Evolutionary conservation across 2,329 filamentous ascomycete genomes (phyloP).

Genomic region (Ampelomyces quisqualis): DNA sequence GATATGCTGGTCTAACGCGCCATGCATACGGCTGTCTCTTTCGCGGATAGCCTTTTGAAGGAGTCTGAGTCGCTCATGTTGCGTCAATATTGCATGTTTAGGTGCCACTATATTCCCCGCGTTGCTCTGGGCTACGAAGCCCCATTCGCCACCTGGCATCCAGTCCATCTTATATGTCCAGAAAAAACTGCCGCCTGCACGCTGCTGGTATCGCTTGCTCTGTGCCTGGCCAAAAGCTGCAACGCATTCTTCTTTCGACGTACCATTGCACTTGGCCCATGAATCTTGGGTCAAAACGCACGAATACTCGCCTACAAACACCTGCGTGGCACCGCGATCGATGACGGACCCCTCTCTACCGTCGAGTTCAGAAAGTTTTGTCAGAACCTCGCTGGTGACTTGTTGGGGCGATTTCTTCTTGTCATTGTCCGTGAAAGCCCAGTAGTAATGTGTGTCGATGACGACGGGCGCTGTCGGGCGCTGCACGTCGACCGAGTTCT

Average conservation of each 20-base stretch:
- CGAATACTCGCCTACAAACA: slow-evolving; percentile 60
- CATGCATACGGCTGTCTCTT: slow-evolving; percentile 37
- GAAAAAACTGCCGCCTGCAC: slow-evolving; percentile 57
- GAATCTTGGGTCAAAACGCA: slow-evolving; percentile 57
- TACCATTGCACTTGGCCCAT: slow-evolving; percentile 44
- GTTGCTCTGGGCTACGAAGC: slow-evolving; percentile 56
- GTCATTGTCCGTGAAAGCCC: slow-evolving; percentile 57
- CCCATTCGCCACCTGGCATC: slow-evolving; percentile 64
- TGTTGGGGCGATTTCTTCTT: slow-evolving; percentile 54
- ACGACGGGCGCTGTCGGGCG: slow-evolving; percentile 50
- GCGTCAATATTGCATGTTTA: slow-evolving; percentile 27
- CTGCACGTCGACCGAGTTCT: slow-evolving; percentile 41
- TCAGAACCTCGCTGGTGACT: slow-evolving; percentile 51
- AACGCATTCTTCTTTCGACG: slow-evolving; percentile 44
- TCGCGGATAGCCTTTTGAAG: slow-evolving; percentile 46
- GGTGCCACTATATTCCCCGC: slow-evolving; percentile 45
- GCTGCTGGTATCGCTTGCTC: slow-evolving; percentile 51
- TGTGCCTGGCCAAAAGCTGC: slow-evolving; percentile 53
- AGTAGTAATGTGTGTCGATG: slow-evolving; percentile 62
- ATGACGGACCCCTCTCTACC: slow-evolving; percentile 52
- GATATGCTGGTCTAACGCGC: slow-evolving; percentile 48
- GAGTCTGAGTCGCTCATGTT: slow-evolving; percentile 24
- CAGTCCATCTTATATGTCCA: slow-evolving; percentile 65
- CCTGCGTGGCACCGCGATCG: slow-evolving; percentile 53
- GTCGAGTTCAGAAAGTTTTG: slow-evolving; percentile 50